Conservation (phyloP, 805 yeast species). For the Starmerella asiatica region DNA sequence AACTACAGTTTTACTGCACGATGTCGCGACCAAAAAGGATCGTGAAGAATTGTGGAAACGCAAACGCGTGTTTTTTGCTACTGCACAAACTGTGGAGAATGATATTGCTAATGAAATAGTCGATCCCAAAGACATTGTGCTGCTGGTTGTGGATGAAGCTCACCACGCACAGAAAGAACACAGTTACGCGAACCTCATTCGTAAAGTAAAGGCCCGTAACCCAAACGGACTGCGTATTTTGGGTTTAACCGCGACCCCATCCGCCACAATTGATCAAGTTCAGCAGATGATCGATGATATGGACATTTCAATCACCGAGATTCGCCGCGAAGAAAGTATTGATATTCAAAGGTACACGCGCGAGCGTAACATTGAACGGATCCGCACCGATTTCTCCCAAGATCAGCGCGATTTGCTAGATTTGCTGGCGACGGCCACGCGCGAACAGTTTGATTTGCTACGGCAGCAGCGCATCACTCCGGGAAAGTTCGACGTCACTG, state of each 20-base stretch:
- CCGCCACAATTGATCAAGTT: constrained; percentile 73
- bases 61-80: constrained; percentile 75
- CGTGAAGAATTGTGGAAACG: constrained; percentile 66
- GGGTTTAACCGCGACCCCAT: constrained; percentile 94
- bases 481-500: constrained; percentile 45
- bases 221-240: constrained; percentile 51
- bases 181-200: constrained; percentile 74
- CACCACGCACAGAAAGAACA: constrained; percentile 86
- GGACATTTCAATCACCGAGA: constrained; percentile 61
- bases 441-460: constrained; percentile 52
- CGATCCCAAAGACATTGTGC: constrained; percentile 59
- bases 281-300: constrained; percentile 71
- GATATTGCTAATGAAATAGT: constrained; percentile 65
- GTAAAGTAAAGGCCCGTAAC: constrained; percentile 47
- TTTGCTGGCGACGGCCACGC: constrained; percentile 47
- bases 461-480: constrained; percentile 50
- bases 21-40: constrained; percentile 44
- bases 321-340: constrained; percentile 69
- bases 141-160: constrained; percentile 87
- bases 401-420: constrained; percentile 47
- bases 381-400: constrained; percentile 39
- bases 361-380: constrained; percentile 44
- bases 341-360: constrained; percentile 76
- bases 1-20: constrained; percentile 29
- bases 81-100: constrained; percentile 93